Evolutionary conservation across 345 rosid genomes (phyloP).

Genomic region (Boechera divaricarpa): DNA sequence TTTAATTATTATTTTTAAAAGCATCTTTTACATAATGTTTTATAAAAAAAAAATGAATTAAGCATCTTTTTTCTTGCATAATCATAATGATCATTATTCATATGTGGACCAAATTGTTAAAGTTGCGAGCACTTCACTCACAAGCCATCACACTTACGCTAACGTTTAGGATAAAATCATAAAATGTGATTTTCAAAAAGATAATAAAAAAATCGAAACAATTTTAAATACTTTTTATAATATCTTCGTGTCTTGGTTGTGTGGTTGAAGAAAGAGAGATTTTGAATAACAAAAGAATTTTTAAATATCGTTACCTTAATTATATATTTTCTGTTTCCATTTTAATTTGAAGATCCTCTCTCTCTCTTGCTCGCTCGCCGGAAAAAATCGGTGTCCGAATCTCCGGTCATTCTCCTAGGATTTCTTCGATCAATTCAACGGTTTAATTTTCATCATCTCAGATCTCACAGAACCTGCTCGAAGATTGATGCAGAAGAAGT

Average conservation of each 20-base stretch:
- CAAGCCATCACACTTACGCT: constrained; percentile 34
- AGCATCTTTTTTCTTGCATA: neutral
- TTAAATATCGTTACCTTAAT: neutral
- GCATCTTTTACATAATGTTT: neutral
- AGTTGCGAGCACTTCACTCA: constrained; percentile 37
- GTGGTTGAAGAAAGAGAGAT: constrained; percentile 4
- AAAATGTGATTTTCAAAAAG: neutral
- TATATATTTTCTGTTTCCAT: neutral
- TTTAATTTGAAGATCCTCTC: neutral
- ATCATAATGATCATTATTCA: neutral
- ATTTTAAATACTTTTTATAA: neutral
- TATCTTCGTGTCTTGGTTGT: constrained; percentile 28
- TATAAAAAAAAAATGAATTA: neutral
- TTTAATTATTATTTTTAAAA: neutral
- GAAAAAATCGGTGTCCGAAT: neutral
- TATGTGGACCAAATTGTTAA: constrained; percentile 4
- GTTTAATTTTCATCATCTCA: constrained; percentile 18
- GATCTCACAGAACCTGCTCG: constrained; percentile 28
- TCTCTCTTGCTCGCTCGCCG: constrained; percentile 30
- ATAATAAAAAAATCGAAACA: neutral
- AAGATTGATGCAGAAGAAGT: neutral
- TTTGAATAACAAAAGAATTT: constrained; percentile 13
- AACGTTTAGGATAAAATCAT: constrained; percentile 26
- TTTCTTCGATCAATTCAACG: constrained; percentile 29
- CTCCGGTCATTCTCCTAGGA: constrained; percentile 10